These are phyloP conservation scores for Leishmania aethiopica DNA, from an alignment of 208 protist genomes.

Conservation along the genomic window DNA sequence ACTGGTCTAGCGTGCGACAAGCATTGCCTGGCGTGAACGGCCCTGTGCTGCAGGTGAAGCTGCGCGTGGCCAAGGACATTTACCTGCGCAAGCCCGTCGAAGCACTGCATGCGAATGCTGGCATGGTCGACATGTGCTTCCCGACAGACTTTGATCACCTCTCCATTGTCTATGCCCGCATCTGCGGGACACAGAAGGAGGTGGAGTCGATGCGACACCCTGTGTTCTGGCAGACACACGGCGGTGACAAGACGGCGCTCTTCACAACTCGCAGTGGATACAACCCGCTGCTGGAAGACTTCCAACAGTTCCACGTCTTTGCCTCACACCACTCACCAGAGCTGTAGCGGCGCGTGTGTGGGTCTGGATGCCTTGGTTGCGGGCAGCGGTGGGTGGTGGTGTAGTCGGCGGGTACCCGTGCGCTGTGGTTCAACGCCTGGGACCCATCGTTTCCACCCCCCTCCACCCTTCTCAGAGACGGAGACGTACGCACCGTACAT, in stretches of 20 bases:
- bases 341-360: constrained; percentile 34
- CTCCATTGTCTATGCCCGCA: constrained; percentile 51
- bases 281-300: constrained; percentile 88
- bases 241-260: constrained; percentile 81
- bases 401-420: neutral
- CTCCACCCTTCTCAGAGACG: neutral
- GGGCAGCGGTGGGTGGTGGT: neutral
- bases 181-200: constrained; percentile 81
- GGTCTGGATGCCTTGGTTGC: neutral
- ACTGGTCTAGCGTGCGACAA: constrained; percentile 74
- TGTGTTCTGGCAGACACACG: constrained; percentile 83
- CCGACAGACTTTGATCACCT: constrained; percentile 88
- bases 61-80: constrained; percentile 80
- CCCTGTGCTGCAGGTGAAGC: constrained; percentile 83
- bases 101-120: constrained; percentile 67
- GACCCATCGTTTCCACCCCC: neutral
- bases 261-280: constrained; percentile 83
- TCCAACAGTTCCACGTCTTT: constrained; percentile 82
- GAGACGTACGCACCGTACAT: neutral
- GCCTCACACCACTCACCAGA: constrained; percentile 80
- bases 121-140: constrained; percentile 90
- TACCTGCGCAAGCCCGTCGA: constrained; percentile 70
- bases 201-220: constrained; percentile 66
- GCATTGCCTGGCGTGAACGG: constrained; percentile 70
- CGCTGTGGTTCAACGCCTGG: neutral